Evolutionary conservation across 2,329 filamentous ascomycete genomes (phyloP).

Genomic region (Juglanconis oblonga): DNA sequence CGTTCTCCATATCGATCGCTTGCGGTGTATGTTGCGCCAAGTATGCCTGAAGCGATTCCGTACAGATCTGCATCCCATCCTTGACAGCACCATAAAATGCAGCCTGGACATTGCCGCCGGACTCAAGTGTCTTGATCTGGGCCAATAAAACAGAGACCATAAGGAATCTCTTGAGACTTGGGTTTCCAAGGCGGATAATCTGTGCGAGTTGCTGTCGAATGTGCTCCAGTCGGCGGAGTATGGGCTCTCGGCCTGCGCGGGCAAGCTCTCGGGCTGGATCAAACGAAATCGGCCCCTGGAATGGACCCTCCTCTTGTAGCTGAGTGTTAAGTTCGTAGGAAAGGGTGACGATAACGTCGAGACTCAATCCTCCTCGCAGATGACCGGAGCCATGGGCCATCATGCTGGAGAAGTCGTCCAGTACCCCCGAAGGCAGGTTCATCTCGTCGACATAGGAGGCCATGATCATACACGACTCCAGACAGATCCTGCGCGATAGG

Average conservation of each 20-base stretch:
- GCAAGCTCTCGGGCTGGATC: slow-evolving; percentile 9
- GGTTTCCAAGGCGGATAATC: slow-evolving; percentile 4
- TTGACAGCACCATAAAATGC: background rate
- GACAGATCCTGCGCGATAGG: slow-evolving; percentile 23
- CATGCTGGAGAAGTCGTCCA: background rate
- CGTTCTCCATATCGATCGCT: background rate
- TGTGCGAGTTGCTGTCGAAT: slow-evolving; percentile 8
- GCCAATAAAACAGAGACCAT: background rate
- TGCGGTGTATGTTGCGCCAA: background rate
- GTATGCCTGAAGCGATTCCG: background rate
- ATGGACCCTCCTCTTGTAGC: slow-evolving; percentile 1
- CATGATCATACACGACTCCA: slow-evolving; percentile 25
- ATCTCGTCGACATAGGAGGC: slow-evolving; percentile 21
- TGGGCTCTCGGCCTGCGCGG: background rate
- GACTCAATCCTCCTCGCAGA: slow-evolving; percentile 1
- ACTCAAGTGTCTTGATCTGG: slow-evolving; percentile 8
- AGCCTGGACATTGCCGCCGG: background rate
- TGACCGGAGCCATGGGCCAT: slow-evolving; percentile 3
- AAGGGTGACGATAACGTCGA: slow-evolving; percentile 9
- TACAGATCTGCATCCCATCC: slow-evolving; percentile 1
- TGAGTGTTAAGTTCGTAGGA: slow-evolving; percentile 6
- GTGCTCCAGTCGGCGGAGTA: slow-evolving; percentile 1
- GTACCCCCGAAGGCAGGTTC: background rate
- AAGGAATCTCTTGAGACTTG: slow-evolving; percentile 4
- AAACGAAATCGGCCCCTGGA: background rate